Base-by-base conservation (phyloP, 352 stramenopile genomes). In the Globisporangium rhizosaccharum region DNA sequence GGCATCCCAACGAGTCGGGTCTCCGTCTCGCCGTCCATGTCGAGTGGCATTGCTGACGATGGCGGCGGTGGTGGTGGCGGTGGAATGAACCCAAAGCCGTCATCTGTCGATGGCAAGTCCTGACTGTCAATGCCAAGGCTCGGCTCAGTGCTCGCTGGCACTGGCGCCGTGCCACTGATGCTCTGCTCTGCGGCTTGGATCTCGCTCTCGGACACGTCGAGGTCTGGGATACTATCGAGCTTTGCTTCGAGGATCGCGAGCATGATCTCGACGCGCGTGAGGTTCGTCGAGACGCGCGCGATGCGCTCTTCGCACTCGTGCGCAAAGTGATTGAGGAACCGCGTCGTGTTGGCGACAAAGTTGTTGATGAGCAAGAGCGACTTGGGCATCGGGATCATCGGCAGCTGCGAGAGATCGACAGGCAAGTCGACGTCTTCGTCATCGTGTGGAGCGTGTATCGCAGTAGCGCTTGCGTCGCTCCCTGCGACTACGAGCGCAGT, bases 251-350 rank as follows among this genome's bases (percentile, higher is more conserved):
- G 69, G 61, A 95, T 90, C 26, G 79, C 79, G 37, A 95, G 68
- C 57, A 89, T 65, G 60, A 94, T 90, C 70, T 95, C 86, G 20
- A 95, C 80, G 47, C 81, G 75, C 51, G 82, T 92, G 56, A 95
- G 74, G 56, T 82, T 87, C 36, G 72, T 75, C 25, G 82, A 88
- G 41, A 93, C 82, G 52, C 66, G 71, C 45, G 72, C 58, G 52
- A 95, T 85, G 30, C 84, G 82, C 56, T 92, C 82, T 63, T 95
- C 86, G 72, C 82, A 92, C 55, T 91, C 78, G 67, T 85, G 66
- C 25, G 81, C 79, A 62, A 95, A 94, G 61, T 91, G 81, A 65
- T 95, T 95, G 50, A 95, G 68, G 68, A 95, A 95, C 20, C 81
- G 75, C 63, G 82, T 90, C 18, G 82, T 92, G 71, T 94, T 95